Evolutionary conservation across 1,284 basidiomycete species (phyloP).

Genomic region (Xanthoconium separans): DNA sequence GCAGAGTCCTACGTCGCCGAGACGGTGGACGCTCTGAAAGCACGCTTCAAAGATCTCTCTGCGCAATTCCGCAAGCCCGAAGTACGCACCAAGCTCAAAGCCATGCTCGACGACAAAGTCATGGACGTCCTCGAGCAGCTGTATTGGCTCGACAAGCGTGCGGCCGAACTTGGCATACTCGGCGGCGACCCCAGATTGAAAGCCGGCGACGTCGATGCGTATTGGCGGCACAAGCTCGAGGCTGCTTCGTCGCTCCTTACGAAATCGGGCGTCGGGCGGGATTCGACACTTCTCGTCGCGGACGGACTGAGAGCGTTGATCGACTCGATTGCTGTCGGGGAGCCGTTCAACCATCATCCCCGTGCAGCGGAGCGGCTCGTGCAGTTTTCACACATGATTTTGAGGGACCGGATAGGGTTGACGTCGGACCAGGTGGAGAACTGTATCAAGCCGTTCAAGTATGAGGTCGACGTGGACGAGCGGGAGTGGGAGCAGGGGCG

Average conservation of each 20-base stretch:
- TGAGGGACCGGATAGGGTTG: slow-evolving; percentile 88
- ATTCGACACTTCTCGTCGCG: slow-evolving; percentile 92
- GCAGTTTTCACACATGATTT: slow-evolving; percentile 88
- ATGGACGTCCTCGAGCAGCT: slow-evolving; percentile 97
- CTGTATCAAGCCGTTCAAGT: slow-evolving; percentile 99
- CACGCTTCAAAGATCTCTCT: slow-evolving; percentile 86
- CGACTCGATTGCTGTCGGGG: slow-evolving; percentile 81
- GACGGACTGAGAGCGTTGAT: slow-evolving; percentile 90
- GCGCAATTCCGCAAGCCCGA: slow-evolving; percentile 87
- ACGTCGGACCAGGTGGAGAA: slow-evolving; percentile 99
- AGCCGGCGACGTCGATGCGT: slow-evolving; percentile 83
- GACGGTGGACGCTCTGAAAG: slow-evolving; percentile 91
- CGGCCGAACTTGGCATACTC: slow-evolving; percentile 72
- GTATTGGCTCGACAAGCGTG: slow-evolving; percentile 93
- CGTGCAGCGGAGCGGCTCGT: slow-evolving; percentile 85
- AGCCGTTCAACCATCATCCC: slow-evolving; percentile 93
- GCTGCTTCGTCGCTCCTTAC: slow-evolving; percentile 90
- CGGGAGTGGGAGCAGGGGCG: slow-evolving; percentile 91
- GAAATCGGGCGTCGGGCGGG: slow-evolving; percentile 95
- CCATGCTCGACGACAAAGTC: slow-evolving; percentile 92
- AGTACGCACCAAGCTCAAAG: slow-evolving; percentile 85
- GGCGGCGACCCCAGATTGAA: slow-evolving; percentile 71
- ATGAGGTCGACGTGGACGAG: slow-evolving; percentile 88
- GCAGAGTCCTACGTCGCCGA: slow-evolving; percentile 98
- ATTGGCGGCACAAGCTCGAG: slow-evolving; percentile 96